Conservation (phyloP, 345 rosid species). For the Pistacia atlantica region DNA sequence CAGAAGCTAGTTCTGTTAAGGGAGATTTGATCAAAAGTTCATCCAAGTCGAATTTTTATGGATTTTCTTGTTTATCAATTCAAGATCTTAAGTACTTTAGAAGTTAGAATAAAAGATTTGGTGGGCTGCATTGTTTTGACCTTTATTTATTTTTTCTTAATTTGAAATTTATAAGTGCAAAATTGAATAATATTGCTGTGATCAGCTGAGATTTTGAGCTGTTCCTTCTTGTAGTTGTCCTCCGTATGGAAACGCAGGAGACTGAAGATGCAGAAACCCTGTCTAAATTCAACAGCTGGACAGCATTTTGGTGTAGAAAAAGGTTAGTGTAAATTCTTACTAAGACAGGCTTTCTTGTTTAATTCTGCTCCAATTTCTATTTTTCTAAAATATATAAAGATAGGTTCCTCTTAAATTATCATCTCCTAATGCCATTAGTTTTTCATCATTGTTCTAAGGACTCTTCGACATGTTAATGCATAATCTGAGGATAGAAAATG, state of each 20-base stretch:
- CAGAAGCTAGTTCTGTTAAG: background rate
- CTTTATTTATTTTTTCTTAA: background rate
- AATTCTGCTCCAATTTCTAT: background rate
- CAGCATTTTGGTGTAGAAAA: constrained; percentile 35
- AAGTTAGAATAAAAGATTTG: no score
- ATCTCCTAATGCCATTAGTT: background rate
- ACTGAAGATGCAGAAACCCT: constrained; percentile 73
- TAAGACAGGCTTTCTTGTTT: background rate
- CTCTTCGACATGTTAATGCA: background rate
- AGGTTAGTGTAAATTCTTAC: constrained; percentile 39
- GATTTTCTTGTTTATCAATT: no score
- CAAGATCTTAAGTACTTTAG: no score
- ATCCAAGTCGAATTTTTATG: background rate
- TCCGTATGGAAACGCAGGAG: constrained; percentile 81
- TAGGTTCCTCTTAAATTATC: background rate
- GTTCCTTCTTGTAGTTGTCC: constrained; percentile 51
- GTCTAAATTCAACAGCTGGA: constrained; percentile 52
- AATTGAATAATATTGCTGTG: background rate
- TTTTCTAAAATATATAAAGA: background rate
- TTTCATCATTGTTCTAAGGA: constrained; percentile 6
- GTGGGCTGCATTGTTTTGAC: background rate
- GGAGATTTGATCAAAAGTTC: background rate
- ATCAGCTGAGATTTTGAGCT: constrained; percentile 4
- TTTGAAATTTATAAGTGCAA: background rate
- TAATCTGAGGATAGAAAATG: background rate